These are phyloP conservation scores for Polygonum maritimum DNA, from an alignment of 148 eudicot species.

Conservation along the genomic window DNA sequence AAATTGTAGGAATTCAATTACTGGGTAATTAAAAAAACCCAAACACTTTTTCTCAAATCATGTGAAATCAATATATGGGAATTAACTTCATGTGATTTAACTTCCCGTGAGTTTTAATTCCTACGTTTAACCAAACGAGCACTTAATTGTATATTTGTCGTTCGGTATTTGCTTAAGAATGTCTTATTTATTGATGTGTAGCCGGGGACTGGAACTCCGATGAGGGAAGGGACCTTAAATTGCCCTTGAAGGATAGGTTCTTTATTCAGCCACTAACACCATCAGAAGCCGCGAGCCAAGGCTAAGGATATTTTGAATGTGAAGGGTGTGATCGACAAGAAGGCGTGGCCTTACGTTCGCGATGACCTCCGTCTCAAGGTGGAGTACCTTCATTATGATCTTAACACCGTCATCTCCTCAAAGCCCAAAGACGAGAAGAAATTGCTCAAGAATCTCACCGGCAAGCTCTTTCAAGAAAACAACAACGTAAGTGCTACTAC, in stretches of 20 bases:
- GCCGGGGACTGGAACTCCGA: slow-evolving; percentile 94
- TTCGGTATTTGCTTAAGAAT: no score
- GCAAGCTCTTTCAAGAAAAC: slow-evolving; percentile 68
- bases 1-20: no score
- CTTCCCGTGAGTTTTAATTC: no score
- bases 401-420: slow-evolving; percentile 72
- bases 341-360: slow-evolving; percentile 97
- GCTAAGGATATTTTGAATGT: slow-evolving; percentile 78
- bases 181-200: slow-evolving; percentile 13
- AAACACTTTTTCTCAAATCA: no score
- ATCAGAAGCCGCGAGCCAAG: slow-evolving; percentile 67
- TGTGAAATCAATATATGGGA: no score
- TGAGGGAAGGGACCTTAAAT: slow-evolving; percentile 58
- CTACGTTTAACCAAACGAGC: no score
- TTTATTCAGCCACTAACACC: slow-evolving; percentile 75
- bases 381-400: slow-evolving; percentile 74
- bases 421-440: slow-evolving; percentile 84
- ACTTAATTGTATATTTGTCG: no score
- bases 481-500: slow-evolving; percentile 38
- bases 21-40: no score
- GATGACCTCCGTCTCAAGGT: slow-evolving; percentile 80
- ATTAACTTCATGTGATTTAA: no score
- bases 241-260: slow-evolving; percentile 67
- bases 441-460: slow-evolving; percentile 58
- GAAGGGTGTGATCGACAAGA: slow-evolving; percentile 66